Base-by-base conservation (phyloP, 345 rosid species). In the Murraya koenigii region DNA sequence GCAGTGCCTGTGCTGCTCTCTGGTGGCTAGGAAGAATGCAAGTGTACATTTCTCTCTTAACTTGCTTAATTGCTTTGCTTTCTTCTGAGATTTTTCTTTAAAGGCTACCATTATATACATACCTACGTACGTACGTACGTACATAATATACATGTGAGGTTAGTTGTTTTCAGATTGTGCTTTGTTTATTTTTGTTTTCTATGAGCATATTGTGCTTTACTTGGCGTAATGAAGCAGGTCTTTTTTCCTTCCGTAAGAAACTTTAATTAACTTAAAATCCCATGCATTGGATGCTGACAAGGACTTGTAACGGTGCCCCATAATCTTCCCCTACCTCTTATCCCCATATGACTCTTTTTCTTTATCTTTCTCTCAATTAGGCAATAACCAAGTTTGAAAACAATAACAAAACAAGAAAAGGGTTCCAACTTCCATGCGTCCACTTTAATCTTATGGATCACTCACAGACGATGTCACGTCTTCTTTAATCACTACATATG, bases 351-450 rank as follows among this genome's bases (percentile, higher is more conserved):
- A 44, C 49, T 68, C 54, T 35, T 47, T 56, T 55, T 15, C 39
- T 58, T 68, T 79, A 79, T 77, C 56, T 69, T 66, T 76, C 79
- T 36, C 72, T 70, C n/a, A 49, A 78, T 74, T 49, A 20, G 30
- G 63, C 36, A 35, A 72, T 56, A 35, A 15, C 52, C 13, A 54
- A 32, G 49, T 20, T 47, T 19, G 25, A 7, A 67, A 39, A 23
- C 13, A 26, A 41, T 52, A 52, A 17, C 19, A 5, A 52, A 52
- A 52, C 19, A 17, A 52, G 49, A 44, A 13, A 44, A 13, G 49
- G 5, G 17, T 44, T 13, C 49, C 49, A 13, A 44, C 49, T 44
- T 14, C 49, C 49, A 3, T 0, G 1, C 49, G 11, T 44, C 49
- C 49, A 44, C 4, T 13, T 44, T 44, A 44, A 39, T 39, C 44